phyloP scores from a whole-genome alignment of 495 filamentous ascomycete species.

The Apodospora peruviana region DNA sequence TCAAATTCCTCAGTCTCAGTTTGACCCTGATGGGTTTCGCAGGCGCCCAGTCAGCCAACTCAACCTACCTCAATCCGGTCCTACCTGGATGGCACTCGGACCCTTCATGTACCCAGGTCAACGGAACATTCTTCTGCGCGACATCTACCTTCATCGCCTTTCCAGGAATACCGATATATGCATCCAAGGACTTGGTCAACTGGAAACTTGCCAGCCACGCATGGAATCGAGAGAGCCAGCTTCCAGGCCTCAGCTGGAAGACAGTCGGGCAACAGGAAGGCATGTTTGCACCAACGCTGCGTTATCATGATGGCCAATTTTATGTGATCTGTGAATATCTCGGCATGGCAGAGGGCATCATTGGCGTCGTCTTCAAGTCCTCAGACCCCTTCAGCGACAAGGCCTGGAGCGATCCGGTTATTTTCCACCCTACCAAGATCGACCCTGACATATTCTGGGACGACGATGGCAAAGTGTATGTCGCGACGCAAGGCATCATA shows the following conservation, averaged over 20 bases:
- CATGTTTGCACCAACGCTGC: slow-evolving; percentile 31
- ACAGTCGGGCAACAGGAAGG: slow-evolving; percentile 16
- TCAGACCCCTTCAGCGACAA: slow-evolving; percentile 23
- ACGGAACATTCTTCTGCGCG: slow-evolving; percentile 26
- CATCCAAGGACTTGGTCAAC: slow-evolving; percentile 28
- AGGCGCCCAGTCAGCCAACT: slow-evolving; percentile 1
- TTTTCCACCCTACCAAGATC: slow-evolving; percentile 27
- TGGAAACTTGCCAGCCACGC: slow-evolving; percentile 26
- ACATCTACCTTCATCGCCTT: slow-evolving; percentile 33
- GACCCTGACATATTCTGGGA: slow-evolving; percentile 45
- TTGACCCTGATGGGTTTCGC: not conserved
- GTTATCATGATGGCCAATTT: slow-evolving; percentile 29
- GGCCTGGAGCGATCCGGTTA: slow-evolving; percentile 34
- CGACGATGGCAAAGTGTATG: slow-evolving; percentile 38
- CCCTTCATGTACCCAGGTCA: slow-evolving; percentile 24
- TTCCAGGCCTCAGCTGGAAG: slow-evolving; percentile 14
- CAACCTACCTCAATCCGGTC: slow-evolving; percentile 28
- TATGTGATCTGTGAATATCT: slow-evolving; percentile 25
- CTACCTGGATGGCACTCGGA: slow-evolving; percentile 33
- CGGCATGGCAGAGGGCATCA: not conserved
- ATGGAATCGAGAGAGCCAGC: slow-evolving; percentile 16
- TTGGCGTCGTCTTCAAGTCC: slow-evolving; percentile 19
- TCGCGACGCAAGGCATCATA: slow-evolving; percentile 24
- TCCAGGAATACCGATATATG: slow-evolving; percentile 31
- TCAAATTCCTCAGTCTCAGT: too few species aligned